These are phyloP conservation scores for Colletotrichum sp. DNA, from an alignment of 2,329 filamentous ascomycete genomes.

Conservation along the genomic window DNA sequence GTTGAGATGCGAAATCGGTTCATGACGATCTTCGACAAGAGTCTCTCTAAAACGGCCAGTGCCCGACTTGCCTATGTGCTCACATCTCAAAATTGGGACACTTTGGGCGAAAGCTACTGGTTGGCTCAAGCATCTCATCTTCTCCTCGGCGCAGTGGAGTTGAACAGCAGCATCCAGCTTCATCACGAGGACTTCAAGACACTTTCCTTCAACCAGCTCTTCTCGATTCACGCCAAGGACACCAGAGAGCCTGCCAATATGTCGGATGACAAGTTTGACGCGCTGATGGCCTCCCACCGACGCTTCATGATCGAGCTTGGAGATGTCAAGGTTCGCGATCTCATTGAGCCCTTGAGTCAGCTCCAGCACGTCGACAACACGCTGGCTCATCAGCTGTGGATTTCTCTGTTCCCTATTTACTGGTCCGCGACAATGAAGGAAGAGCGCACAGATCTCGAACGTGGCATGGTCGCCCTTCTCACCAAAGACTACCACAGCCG, in stretches of 20 bases:
- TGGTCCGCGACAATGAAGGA: slow-evolving; percentile 90
- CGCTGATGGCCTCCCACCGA: slow-evolving; percentile 76
- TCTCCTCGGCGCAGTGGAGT: slow-evolving; percentile 88
- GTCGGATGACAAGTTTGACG: slow-evolving; percentile 81
- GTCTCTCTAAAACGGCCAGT: slow-evolving; percentile 89
- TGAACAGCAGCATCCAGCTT: slow-evolving; percentile 77
- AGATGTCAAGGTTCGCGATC: slow-evolving; percentile 84
- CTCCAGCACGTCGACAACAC: slow-evolving; percentile 87
- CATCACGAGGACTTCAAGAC: slow-evolving; percentile 85
- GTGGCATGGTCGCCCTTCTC: slow-evolving; percentile 85
- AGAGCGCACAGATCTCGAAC: slow-evolving; percentile 87
- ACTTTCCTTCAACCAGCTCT: slow-evolving; percentile 74
- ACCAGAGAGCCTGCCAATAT: slow-evolving; percentile 67
- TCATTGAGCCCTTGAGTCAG: slow-evolving; percentile 88
- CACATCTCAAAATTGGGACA: slow-evolving; percentile 95
- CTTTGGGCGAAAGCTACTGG: slow-evolving; percentile 94
- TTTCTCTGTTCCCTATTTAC: slow-evolving; percentile 87
- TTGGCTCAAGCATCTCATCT: slow-evolving; percentile 93
- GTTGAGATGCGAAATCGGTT: slow-evolving; percentile 97
- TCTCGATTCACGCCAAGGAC: slow-evolving; percentile 76
- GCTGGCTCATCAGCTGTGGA: slow-evolving; percentile 89
- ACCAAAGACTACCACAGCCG: slow-evolving; percentile 96
- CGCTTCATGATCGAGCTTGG: slow-evolving; percentile 84
- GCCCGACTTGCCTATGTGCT: slow-evolving; percentile 89
- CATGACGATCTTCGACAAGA: slow-evolving; percentile 94